Base-by-base conservation (phyloP, 2,329 filamentous ascomycete species). In the Pseudocercospora pini-densiflorae region DNA sequence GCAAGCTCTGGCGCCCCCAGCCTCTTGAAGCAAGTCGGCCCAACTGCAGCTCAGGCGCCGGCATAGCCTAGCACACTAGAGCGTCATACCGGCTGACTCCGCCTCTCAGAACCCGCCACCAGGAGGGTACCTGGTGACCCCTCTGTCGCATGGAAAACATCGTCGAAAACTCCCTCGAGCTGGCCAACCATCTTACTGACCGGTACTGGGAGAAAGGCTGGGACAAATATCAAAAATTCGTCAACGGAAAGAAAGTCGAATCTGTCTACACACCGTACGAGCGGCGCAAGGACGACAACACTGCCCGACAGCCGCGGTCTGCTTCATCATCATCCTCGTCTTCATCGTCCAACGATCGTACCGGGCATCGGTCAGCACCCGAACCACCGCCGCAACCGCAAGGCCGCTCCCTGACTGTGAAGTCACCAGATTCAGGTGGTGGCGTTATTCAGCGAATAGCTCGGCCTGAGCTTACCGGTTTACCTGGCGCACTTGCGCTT, bases 141-240 rank as follows among this genome's bases (percentile, higher is more conserved):
- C 27, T 36, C 47, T 51, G 40, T 24, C 33, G 53, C 43, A 66
- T 63, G 69, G 73, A 73, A 61, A 66, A 49, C 33, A 66, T 74
- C 43, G 72, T 74, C 7, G 75, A 77, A 59, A 67, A 73, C 29
- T 69, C 69, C 8, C 70, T 71, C 27, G 72, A 73, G 57, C 66
- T 68, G 24, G 36, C 71, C 49, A 69, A 72, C 61, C 70, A 73
- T 55, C 54, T 73, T 19, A 69, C 69, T 31, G 70, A 74, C 51
- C 70, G 69, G 31, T 68, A 77, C 54, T 75, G 69, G 58, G 75
- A 77, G 27, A 61, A 62, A n/a, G 68, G 63, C 29, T 76, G 72
- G 67, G 74, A 76, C 63, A 68, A 64, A 10, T 63, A 47, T 27
- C 55, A 57, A 10, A 70, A 68, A 31, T 64, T 59, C 59, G 49